A percentile compares a stretch with the other conserved stretches of the same genome.
Evolutionary conservation across 2,329 filamentous ascomycete species (phyloP).

Genomic region (Diplodia sapinea): DNA sequence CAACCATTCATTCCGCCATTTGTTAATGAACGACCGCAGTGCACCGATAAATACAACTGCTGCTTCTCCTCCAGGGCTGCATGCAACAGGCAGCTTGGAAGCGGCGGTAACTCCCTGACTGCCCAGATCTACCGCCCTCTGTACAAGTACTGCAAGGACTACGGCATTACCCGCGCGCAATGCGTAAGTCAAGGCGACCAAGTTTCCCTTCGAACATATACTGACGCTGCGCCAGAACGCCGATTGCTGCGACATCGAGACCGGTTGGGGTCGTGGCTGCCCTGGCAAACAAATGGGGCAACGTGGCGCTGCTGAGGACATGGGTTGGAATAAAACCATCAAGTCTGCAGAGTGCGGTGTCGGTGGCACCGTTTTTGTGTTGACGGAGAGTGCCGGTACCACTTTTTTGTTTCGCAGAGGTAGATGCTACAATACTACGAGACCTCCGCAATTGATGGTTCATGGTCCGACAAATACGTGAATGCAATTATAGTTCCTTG

Average conservation of each 20-base stretch:
- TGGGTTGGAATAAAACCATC: neutral
- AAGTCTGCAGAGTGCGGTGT: too few relatives aligned
- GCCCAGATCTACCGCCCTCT: neutral
- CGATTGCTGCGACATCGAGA: slow-evolving; percentile 1
- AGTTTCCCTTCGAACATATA: neutral
- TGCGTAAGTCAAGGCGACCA: neutral
- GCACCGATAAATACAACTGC: neutral
- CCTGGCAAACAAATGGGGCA: neutral
- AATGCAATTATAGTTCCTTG: too few relatives aligned
- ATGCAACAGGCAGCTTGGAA: neutral
- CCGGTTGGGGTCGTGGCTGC: neutral
- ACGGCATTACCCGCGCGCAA: neutral
- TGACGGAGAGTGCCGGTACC: too few relatives aligned
- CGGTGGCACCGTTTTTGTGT: too few relatives aligned
- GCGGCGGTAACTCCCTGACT: neutral
- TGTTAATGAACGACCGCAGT: neutral
- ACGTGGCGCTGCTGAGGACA: too few relatives aligned
- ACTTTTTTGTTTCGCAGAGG: too few relatives aligned
- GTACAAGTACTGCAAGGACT: neutral
- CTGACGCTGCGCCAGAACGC: neutral
- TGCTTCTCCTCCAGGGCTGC: neutral
- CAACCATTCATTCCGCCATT: fast-evolving
- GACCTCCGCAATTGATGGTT: too few relatives aligned
- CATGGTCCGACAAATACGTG: too few relatives aligned
- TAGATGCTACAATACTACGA: too few relatives aligned